Evolutionary conservation across 495 filamentous ascomycete species (phyloP), one percentile per base, ranked within the genome.

Genomic region (Trichoderma gamsii): DNA sequence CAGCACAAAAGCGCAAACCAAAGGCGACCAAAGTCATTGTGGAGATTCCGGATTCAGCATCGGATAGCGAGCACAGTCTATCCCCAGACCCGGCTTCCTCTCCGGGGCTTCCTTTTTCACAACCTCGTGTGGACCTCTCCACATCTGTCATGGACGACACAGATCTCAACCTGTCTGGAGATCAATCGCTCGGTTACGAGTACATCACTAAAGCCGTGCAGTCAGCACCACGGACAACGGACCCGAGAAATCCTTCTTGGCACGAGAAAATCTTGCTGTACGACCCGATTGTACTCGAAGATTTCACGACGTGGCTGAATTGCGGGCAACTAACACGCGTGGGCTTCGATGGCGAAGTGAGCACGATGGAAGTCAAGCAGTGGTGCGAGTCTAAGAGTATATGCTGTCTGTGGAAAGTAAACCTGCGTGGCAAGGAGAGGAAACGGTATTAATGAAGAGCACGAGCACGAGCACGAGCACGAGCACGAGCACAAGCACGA

Each of bases 201-300:
- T 81, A 83, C 69, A 92, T 97, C 67, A 91, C 89, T 3, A 79
- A 81, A 49, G 88, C 89, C 8, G 81, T 97, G 51, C 84, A 73
- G 8, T 76, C 74, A 9, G 79, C 77, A 69, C 82, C 80, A 38
- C 84, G 72, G 68, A 85, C 81, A 18, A 83, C 74, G 52, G 79
- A 84, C 73, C 80, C 77, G 6, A 67, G 69, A 32, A 76, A 79
- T 41, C 87, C 85, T 13, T 91, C 83, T 8, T 97, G 91, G 89
- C 81, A 96, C 66, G 89, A 97, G 79, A 94, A 92, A 76, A 97
- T 99, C 63, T 82, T 98, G 21, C 87, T 97, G 78, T 98, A 94
- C 74, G 94, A 98, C 70, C 92, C 96, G 0, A 89, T 99, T 49
- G 82, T 95, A 0, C 74, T 97, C 1, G 95, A 98, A 76, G 95